Base-by-base conservation (phyloP, 2,329 filamentous ascomycete genomes). In the Dendrostoma leiphaemia region DNA sequence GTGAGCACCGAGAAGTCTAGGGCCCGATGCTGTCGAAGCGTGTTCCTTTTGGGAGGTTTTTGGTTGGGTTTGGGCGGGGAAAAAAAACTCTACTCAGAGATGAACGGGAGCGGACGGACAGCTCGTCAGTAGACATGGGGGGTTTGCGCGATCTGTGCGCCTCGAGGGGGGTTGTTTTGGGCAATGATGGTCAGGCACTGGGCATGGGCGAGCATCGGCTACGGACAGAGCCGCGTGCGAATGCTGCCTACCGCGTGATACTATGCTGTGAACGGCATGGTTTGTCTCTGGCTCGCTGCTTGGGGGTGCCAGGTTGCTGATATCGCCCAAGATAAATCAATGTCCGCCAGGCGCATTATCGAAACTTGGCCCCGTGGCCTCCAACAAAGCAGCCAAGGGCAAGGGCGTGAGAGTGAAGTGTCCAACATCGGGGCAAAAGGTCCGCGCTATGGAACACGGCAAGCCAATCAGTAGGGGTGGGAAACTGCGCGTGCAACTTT, bases 111-210 rank as follows among this genome's bases (percentile, higher is more conserved):
- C n/a, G n/a, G n/a, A n/a, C n/a, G n/a, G n/a, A n/a, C n/a, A n/a
- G n/a, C n/a, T 41, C 38, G 24, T 21, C 23, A 41, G 23, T 26
- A n/a, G 7, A 29, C 21, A 24, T 21, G 23, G 29, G n/a, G n/a
- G n/a, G n/a, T n/a, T n/a, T n/a, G n/a, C n/a, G n/a, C n/a, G n/a
- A n/a, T n/a, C n/a, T n/a, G n/a, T n/a, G n/a, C n/a, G n/a, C n/a
- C n/a, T n/a, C n/a, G n/a, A n/a, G n/a, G n/a, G n/a, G n/a, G n/a
- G 44, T 46, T n/a, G 12, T 9, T 32, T 46, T 21, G 26, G 44
- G 44, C 29, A 46, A 46, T 46, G 44, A 46, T 46, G 44, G 44
- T 23, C 44, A 46, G 44, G n/a, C n/a, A n/a, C n/a, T n/a, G n/a
- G 44, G 29, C 44, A 46, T 15, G 29, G 15, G 17, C 10, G 13